Evolutionary conservation across 2,329 filamentous ascomycete genomes (phyloP), one percentile per base, ranked within the genome.

Genomic region (Nemania bipapillata): DNA sequence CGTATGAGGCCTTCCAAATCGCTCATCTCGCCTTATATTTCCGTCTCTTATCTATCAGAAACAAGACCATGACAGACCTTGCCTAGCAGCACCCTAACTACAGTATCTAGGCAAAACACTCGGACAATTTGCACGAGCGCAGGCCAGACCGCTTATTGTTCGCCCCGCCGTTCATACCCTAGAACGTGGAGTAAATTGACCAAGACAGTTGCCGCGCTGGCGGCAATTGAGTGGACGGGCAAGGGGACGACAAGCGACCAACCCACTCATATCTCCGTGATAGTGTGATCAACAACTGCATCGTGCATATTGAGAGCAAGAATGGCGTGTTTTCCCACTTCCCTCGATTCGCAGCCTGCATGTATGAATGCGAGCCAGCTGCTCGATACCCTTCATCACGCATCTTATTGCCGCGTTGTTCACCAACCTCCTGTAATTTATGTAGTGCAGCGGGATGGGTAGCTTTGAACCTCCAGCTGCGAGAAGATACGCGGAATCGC

Each of bases 271-370:
- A 68, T 55, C 45, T 57, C 56, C 71, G 72, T 72, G 71, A 73
- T 67, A 69, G 56, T 68, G 73, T 73, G 71, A 74, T 53, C n/a
- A 17, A 70, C 1, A 72, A 70, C 9, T 81, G 81, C 70, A 74
- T 66, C 0, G 78, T 80, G 66, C 68, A 72, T 66, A 32, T 35
- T 20, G 37, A 49, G 50, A 28, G 56, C 47, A 58, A 32, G 4
- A 65, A 52, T 68, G 63, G 65, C 55, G 55, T 65, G 66, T 66
- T 69, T 68, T 52, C 55, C 65, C 56, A 65, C 57, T 59, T 58
- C 15, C 11, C n/a, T n/a, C n/a, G n/a, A 45, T 45, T 40, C 8
- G 3, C 35, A 12, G 35, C 9, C 3, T 15, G 35, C 35, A 40
- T 12, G 35, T 40, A 40, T 40, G 35, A 40, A 40, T 40, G 35